phyloP scores from a whole-genome alignment of 1,139 yeast species.

The Geotrichum australiense region DNA sequence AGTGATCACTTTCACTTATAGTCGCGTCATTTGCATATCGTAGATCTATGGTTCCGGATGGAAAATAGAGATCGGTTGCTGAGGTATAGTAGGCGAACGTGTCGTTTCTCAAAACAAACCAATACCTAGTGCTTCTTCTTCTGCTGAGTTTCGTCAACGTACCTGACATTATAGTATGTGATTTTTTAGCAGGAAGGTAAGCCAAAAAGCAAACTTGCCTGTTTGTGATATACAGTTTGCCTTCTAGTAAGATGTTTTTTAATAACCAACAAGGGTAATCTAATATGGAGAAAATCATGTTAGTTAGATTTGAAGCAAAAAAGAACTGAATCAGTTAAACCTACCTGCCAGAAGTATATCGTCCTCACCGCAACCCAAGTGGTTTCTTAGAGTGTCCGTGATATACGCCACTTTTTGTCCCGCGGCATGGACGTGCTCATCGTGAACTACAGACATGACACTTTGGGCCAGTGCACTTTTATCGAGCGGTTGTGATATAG shows the following conservation, averaged over 20 bases:
- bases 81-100: constrained; percentile 62
- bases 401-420: constrained; percentile 24
- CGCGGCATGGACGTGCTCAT: constrained; percentile 11
- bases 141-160: constrained; percentile 33
- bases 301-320: constrained; percentile 2
- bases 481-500: constrained; percentile 8
- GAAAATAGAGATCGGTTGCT: constrained; percentile 78
- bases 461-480: constrained; percentile 13
- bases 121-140: constrained; percentile 41
- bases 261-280: constrained; percentile 72
- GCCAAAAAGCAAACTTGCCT: constrained; percentile 69
- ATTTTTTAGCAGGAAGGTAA: constrained; percentile 53
- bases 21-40: constrained; percentile 58
- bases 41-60: constrained; percentile 66
- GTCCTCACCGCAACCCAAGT: constrained; percentile 26
- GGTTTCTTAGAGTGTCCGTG: constrained; percentile 26
- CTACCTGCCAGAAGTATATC: constrained; percentile 27
- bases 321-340: constrained; percentile 7
- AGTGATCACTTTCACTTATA: constrained; percentile 21
- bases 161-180: constrained; percentile 41
- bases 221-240: constrained; percentile 68
- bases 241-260: constrained; percentile 77
- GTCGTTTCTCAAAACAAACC: constrained; percentile 73
- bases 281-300: too few species aligned
- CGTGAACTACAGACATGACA: constrained; percentile 11